Percentiles rank a stretch among this genome's conserved stretches.
phyloP scores from a whole-genome alignment of 2,329 filamentous ascomycete species.

The Penicillium verrucosum region DNA sequence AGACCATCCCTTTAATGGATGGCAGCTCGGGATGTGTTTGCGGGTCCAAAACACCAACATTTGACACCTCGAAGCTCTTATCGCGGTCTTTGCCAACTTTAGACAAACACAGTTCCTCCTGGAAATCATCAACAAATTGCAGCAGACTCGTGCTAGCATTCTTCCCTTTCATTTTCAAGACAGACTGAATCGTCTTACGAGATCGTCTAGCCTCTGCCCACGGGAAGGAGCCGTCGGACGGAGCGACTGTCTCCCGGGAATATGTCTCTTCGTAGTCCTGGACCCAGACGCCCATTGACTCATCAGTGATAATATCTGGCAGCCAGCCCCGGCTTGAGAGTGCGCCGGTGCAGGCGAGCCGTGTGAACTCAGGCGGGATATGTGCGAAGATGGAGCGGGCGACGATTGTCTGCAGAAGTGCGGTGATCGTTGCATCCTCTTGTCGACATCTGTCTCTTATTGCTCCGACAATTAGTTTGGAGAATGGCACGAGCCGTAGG shows the following conservation, averaged over 20 bases:
- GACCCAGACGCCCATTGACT: conserved; percentile 40
- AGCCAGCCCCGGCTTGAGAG: conserved; percentile 42
- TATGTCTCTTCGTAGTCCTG: conserved; percentile 35
- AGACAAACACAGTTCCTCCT: conserved; percentile 34
- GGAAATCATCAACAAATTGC: conserved; percentile 41
- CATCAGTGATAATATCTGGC: conserved; percentile 31
- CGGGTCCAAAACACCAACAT: conserved; percentile 40
- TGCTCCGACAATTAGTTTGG: conserved; percentile 26
- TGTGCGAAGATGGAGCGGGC: conserved; percentile 39
- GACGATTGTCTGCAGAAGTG: conserved; percentile 39
- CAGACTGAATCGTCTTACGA: conserved; percentile 28
- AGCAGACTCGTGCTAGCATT: conserved; percentile 40
- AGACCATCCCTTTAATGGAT: conserved; percentile 41
- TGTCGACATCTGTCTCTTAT: conserved; percentile 35
- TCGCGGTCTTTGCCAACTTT: conserved; percentile 41
- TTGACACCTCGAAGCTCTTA: conserved; percentile 46
- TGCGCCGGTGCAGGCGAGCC: conserved; percentile 32
- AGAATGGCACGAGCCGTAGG: conserved; percentile 33
- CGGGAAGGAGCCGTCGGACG: conserved; percentile 20
- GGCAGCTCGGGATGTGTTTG: conserved; percentile 15
- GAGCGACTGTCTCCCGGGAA: conserved; percentile 17
- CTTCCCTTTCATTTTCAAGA: conserved; percentile 27
- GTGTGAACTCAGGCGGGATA: conserved; percentile 29
- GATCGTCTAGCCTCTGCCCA: conserved; percentile 36
- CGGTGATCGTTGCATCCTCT: conserved; percentile 43